phyloP scores from a whole-genome alignment of 305 asterid species.

The Solanum chacoense region DNA sequence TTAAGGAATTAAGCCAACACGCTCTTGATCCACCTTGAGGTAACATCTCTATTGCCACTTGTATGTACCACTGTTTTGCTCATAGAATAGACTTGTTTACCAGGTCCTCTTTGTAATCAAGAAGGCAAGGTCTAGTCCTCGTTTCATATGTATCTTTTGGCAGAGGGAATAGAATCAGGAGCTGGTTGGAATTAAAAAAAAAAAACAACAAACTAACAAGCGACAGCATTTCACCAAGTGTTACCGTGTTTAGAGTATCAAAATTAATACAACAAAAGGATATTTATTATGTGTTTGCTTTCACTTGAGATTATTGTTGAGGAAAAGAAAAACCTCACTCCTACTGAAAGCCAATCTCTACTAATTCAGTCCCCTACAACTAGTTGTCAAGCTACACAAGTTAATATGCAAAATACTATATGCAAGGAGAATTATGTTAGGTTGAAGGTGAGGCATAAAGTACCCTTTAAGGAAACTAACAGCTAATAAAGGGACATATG shows the following conservation, averaged over 20 bases:
- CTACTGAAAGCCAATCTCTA: neutral
- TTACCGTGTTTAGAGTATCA: neutral
- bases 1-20: neutral
- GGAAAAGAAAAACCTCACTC: neutral
- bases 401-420: neutral
- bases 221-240: neutral
- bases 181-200: neutral
- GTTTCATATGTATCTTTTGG: neutral
- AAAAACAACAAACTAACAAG: neutral
- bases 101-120: neutral
- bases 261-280: neutral
- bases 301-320: neutral
- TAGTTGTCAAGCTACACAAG: neutral
- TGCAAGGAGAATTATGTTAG: neutral
- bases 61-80: neutral
- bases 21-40: neutral
- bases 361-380: neutral
- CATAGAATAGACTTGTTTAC: neutral
- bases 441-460: neutral
- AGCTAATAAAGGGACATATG: neutral
- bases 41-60: neutral
- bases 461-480: neutral
- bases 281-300: neutral
- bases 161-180: neutral
- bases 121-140: neutral